Evolutionary conservation across 2,329 filamentous ascomycete species (phyloP).

Genomic region (Colletotrichum plurivorum): DNA sequence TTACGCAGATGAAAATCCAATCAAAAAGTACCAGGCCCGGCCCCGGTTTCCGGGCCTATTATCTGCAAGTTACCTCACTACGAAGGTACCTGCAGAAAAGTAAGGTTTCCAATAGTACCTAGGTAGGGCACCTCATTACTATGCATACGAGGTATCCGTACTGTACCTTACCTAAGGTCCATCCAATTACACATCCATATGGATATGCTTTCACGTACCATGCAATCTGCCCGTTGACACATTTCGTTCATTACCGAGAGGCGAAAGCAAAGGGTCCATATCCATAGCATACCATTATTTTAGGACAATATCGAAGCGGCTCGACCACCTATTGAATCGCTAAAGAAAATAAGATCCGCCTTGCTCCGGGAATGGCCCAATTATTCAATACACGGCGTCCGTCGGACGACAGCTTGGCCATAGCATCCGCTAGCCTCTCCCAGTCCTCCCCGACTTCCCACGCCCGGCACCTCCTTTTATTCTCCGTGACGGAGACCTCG

Average conservation of each 20-base stretch:
- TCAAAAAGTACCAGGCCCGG: slow-evolving; percentile 4
- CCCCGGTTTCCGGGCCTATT: slow-evolving; percentile 20
- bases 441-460: slow-evolving; percentile 1
- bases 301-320: slow-evolving; percentile 8
- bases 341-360: slow-evolving; percentile 21
- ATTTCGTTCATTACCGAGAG: slow-evolving; percentile 21
- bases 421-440: slow-evolving; percentile 3
- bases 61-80: background rate
- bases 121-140: no score
- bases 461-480: slow-evolving; percentile 22
- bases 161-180: no score
- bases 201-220: background rate
- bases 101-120: no score
- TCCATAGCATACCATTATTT: background rate
- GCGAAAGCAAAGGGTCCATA: slow-evolving; percentile 1
- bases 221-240: slow-evolving; percentile 1
- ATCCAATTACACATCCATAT: no score
- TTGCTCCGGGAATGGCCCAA: slow-evolving; percentile 1
- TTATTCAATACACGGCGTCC: background rate
- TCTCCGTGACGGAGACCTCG: slow-evolving; percentile 20
- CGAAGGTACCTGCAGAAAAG: no score
- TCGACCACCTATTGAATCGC: slow-evolving; percentile 19
- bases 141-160: no score
- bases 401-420: background rate
- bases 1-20: slow-evolving; percentile 18